Base-by-base conservation (phyloP, 225 moss, liverwort and hornwort genomes). In the Pseudisothecium myosuroides region DNA sequence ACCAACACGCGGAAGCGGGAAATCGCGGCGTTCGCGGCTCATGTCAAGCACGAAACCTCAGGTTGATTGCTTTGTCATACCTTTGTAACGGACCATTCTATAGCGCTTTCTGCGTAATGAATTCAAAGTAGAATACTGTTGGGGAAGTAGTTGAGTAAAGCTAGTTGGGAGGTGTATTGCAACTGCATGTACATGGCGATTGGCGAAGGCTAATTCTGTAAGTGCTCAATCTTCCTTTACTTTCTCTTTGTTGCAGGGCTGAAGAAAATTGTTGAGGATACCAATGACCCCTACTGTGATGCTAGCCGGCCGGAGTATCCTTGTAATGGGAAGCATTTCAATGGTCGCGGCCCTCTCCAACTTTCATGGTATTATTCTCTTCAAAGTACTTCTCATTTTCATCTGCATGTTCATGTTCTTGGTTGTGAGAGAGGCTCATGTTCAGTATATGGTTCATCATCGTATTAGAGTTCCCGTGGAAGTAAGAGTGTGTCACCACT, bases 281-380 rank as follows among this genome's bases (percentile, higher is more conserved):
- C 94, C 81, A 60, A n/a, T 65, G 17, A 84, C 26, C 26, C 49
- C 28, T 96, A 91, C n/a, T 96, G 96, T 37, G 86, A 95, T 52
- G 0, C 0, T 4, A 7, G 0, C 0, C 54, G 79, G 39, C 49
- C 66, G 11, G 62, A 93, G 43, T 95, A 93, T 58, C 92, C 94
- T 49, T 95, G 96, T 47, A 45, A n/a, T 76, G 91, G 68, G 2
- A 87, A 94, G 11, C 71, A 84, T 24, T 93, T 91, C 85, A 94
- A 86, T 81, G 95, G 96, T 47, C 93, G 96, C 62, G 96, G 96
- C 63, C 94, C 96, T 73, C 91, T 96, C 58, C 96, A 96, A 60
- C 88, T 95, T 75, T 93, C 92, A 90, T 94, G 95, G 96, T 96
- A 92, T 16, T 12, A 20, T 12, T 5, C 32, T 56, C 36, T 84